Conservation (phyloP, 148 eudicot genomes). For the Polygonum aviculare region DNA sequence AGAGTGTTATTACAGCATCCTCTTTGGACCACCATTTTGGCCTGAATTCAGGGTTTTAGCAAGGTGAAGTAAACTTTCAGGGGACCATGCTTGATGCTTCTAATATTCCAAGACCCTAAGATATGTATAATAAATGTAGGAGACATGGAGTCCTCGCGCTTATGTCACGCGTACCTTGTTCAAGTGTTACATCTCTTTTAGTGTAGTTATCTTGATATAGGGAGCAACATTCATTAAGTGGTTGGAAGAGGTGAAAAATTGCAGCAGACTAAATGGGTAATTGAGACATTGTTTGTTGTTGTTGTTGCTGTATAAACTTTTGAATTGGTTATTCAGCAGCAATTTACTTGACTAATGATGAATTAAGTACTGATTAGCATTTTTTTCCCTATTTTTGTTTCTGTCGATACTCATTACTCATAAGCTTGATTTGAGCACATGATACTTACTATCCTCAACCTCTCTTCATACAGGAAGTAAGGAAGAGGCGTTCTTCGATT, state of each 20-base stretch:
- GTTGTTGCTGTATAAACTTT: too few species aligned
- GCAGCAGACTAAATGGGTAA: background rate
- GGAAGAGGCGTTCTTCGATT: slow-evolving; percentile 70
- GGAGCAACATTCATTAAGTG: background rate
- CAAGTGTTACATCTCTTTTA: background rate
- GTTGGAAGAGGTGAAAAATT: background rate
- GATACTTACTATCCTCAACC: background rate
- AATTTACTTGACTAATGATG: background rate
- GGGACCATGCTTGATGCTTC: background rate
- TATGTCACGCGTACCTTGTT: background rate
- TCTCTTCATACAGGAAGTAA: slow-evolving; percentile 48
- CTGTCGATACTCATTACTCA: background rate
- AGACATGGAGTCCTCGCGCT: background rate
- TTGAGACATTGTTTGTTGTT: background rate
- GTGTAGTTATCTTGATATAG: background rate
- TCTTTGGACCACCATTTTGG: background rate
- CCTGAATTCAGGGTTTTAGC: background rate
- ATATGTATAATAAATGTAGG: background rate
- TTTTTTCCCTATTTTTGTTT: background rate
- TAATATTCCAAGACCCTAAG: background rate
- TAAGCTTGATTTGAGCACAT: background rate
- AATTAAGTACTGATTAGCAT: background rate
- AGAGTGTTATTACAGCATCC: background rate
- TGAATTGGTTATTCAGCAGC: background rate
- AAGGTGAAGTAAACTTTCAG: background rate